These are phyloP conservation scores for Globisporangium emineosum DNA, from an alignment of 352 stramenopile genomes.

Conservation along the genomic window DNA sequence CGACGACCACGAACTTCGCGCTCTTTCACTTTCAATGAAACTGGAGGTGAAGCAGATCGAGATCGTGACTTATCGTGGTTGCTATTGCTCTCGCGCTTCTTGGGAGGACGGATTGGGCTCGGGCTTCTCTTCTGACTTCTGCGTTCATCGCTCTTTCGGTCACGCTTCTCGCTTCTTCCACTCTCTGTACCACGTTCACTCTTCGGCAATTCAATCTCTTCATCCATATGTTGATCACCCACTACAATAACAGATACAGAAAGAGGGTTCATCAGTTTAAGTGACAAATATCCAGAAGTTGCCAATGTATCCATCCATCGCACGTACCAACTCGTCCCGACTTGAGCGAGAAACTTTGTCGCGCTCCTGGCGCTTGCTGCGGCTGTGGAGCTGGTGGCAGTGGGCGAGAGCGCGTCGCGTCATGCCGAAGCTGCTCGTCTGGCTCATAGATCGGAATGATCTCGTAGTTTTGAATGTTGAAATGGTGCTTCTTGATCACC, in stretches of 20 bases:
- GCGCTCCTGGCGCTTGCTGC: background rate
- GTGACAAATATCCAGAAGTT: background rate
- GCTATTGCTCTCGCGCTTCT: conserved; percentile 25
- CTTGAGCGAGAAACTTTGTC: conserved; percentile 6
- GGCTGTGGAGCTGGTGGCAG: background rate
- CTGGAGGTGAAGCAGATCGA: conserved; percentile 24
- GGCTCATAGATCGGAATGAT: conserved; percentile 70
- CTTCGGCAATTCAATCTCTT: conserved; percentile 22
- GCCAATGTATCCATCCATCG: background rate
- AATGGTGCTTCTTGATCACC: conserved; percentile 46
- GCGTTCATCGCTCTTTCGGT: conserved; percentile 18
- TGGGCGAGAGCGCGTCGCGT: conserved; percentile 33
- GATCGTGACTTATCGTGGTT: conserved; percentile 22
- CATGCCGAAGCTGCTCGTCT: conserved; percentile 55
- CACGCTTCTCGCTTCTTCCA: conserved; percentile 15
- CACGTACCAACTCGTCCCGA: conserved; percentile 11
- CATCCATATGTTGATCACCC: conserved; percentile 20
- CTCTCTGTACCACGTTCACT: conserved; percentile 11
- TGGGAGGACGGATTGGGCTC: conserved; percentile 1
- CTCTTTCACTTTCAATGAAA: conserved; percentile 11
- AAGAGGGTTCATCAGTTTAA: background rate
- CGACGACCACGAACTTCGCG: conserved; percentile 18
- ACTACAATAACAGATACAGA: conserved; percentile 16
- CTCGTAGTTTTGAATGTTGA: conserved; percentile 42
- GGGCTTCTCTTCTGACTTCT: background rate